These are phyloP conservation scores for Agrostemma githago DNA, from an alignment of 148 eudicot genomes.

Conservation along the genomic window DNA sequence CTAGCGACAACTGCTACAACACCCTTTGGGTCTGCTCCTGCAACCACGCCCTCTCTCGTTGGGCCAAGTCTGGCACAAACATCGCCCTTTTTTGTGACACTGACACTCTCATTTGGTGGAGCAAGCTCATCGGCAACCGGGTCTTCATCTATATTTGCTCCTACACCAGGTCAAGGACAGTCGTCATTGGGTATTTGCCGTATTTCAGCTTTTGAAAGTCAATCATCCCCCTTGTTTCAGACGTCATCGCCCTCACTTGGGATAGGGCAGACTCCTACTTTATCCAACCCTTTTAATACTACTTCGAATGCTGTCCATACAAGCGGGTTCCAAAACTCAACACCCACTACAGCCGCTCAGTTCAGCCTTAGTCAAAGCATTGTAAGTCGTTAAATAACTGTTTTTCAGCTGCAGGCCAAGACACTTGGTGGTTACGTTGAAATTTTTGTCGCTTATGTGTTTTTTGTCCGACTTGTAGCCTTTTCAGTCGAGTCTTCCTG, in stretches of 20 bases:
- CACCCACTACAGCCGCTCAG: conserved; percentile 40
- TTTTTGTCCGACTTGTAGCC: conserved; percentile 44
- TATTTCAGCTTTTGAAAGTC: conserved; percentile 55
- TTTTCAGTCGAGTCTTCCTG: conserved; percentile 55
- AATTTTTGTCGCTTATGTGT: background rate
- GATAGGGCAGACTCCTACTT: conserved; percentile 44
- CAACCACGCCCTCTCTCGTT: conserved; percentile 50
- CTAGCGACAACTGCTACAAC: conserved; percentile 50
- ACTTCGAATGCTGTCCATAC: conserved; percentile 42
- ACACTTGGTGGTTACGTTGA: background rate
- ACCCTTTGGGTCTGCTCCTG: conserved; percentile 43
- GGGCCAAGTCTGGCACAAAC: conserved; percentile 54
- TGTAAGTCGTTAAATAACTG: conserved; percentile 37
- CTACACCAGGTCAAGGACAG: conserved; percentile 7
- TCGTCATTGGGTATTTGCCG: conserved; percentile 2
- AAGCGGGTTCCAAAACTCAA: conserved; percentile 50
- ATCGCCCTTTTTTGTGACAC: conserved; percentile 45
- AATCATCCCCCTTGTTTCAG: conserved; percentile 67
- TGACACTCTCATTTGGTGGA: conserved; percentile 49
- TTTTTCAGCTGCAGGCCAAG: background rate
- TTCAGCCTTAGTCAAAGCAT: conserved; percentile 58
- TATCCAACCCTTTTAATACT: conserved; percentile 44
- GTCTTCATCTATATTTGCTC: conserved; percentile 25
- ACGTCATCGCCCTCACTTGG: conserved; percentile 68
- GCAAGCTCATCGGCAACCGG: conserved; percentile 58